Evolutionary conservation across 2,329 filamentous ascomycete genomes (phyloP).

Genomic region (Sordariomycetes sp.): DNA sequence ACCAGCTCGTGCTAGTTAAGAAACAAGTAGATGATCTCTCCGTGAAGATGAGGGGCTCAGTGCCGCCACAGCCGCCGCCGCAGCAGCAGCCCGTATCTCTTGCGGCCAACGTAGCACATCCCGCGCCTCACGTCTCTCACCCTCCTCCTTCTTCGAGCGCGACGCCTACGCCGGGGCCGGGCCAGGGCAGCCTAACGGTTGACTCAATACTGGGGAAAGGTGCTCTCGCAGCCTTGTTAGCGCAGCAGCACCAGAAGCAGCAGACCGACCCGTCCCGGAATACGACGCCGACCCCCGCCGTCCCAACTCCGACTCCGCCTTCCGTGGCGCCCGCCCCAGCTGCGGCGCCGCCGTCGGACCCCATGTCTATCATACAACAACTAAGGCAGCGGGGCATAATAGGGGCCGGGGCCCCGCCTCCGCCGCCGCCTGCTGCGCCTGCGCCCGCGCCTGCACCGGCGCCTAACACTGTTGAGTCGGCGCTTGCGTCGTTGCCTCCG

Average conservation of each 20-base stretch:
- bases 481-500: slow-evolving; percentile 12
- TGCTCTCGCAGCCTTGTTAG: slow-evolving; percentile 44
- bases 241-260: slow-evolving; percentile 28
- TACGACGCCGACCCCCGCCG: slow-evolving; percentile 28
- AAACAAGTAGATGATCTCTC: slow-evolving; percentile 72
- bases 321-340: slow-evolving; percentile 19
- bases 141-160: slow-evolving; percentile 9
- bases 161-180: slow-evolving; percentile 15
- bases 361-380: slow-evolving; percentile 51
- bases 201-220: slow-evolving; percentile 47
- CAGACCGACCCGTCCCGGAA: slow-evolving; percentile 35
- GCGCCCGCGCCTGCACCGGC: slow-evolving; percentile 14
- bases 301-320: slow-evolving; percentile 11
- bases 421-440: slow-evolving; percentile 17
- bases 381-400: slow-evolving; percentile 58
- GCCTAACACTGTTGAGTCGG: slow-evolving; percentile 11
- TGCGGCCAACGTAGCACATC: slow-evolving; percentile 1
- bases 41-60: slow-evolving; percentile 42
- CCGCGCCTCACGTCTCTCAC: background rate
- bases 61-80: slow-evolving; percentile 18
- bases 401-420: slow-evolving; percentile 24
- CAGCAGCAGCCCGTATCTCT: background rate
- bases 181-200: slow-evolving; percentile 25
- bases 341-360: slow-evolving; percentile 24
- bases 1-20: slow-evolving; percentile 74